Evolutionary conservation across 2,329 filamentous ascomycete genomes (phyloP).

Genomic region (Rhynchosporium graminicola): DNA sequence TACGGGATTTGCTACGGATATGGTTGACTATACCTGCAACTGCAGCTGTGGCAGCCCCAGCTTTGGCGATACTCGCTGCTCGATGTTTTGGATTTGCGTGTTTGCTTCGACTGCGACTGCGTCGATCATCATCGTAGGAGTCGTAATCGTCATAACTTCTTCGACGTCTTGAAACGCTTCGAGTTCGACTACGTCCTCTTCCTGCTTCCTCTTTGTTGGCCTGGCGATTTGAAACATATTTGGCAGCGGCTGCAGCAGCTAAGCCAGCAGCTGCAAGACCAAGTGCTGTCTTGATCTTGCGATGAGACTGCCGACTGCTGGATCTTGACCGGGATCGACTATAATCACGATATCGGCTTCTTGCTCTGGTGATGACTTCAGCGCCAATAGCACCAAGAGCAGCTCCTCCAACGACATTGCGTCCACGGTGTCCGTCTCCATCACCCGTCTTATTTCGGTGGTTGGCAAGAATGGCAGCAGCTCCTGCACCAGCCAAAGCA

Average conservation of each 20-base stretch:
- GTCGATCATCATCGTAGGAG: constrained; percentile 39
- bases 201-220: constrained; percentile 58
- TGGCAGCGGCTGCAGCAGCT: constrained; percentile 64
- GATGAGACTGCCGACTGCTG: constrained; percentile 43
- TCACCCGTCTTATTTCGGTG: constrained; percentile 48
- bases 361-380: constrained; percentile 60
- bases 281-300: constrained; percentile 60
- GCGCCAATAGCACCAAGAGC: constrained; percentile 64
- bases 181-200: constrained; percentile 54
- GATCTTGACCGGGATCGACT: constrained; percentile 44
- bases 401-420: constrained; percentile 50
- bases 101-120: constrained; percentile 47
- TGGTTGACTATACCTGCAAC: constrained; percentile 60
- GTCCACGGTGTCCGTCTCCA: constrained; percentile 34
- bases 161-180: constrained; percentile 47
- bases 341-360: constrained; percentile 60
- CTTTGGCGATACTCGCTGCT: constrained; percentile 39
- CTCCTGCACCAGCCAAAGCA: constrained; percentile 63
- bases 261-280: constrained; percentile 64
- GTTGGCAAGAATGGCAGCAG: constrained; percentile 59
- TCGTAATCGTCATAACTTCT: constrained; percentile 41
- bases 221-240: constrained; percentile 62
- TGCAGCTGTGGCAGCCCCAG: constrained; percentile 54
- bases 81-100: constrained; percentile 52
- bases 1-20: constrained; percentile 55